Conservation (phyloP, 805 yeast species). For the Jamesozyma jinghongensis region DNA sequence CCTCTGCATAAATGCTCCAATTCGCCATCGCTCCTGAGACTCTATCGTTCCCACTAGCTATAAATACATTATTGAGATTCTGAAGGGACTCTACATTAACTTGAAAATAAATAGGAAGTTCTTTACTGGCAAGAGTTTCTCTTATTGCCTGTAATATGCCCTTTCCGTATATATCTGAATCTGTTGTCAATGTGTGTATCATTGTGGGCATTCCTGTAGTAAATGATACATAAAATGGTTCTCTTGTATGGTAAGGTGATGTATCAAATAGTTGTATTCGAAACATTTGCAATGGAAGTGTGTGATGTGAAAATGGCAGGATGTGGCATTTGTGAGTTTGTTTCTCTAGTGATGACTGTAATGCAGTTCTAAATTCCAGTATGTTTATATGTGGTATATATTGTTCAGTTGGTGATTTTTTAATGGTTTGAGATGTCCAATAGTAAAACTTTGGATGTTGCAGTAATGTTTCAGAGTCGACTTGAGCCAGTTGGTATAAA, state of each 20-base stretch:
- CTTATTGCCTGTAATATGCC: conserved; percentile 50
- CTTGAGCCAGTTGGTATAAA: conserved; percentile 52
- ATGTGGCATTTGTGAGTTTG: conserved; percentile 29
- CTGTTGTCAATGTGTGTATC: conserved; percentile 44
- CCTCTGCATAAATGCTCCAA: conserved; percentile 69
- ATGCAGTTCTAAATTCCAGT: background rate
- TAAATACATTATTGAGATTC: conserved; percentile 48
- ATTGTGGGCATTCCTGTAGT: conserved; percentile 60
- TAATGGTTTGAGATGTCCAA: conserved; percentile 29
- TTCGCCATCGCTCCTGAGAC: conserved; percentile 54
- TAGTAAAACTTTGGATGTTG: conserved; percentile 40
- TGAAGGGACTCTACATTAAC: conserved; percentile 32
- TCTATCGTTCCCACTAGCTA: conserved; percentile 54
- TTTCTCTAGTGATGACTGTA: background rate
- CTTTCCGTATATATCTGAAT: conserved; percentile 34
- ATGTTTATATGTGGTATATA: conserved; percentile 1
- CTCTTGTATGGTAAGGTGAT: conserved; percentile 30
- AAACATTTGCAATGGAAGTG: conserved; percentile 48
- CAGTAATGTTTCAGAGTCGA: conserved; percentile 57
- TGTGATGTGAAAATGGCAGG: conserved; percentile 58
- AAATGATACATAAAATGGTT: conserved; percentile 56
- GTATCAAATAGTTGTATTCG: conserved; percentile 62
- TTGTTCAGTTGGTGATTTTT: background rate
- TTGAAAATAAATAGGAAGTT: background rate
- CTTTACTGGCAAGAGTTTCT: background rate